Base-by-base conservation (phyloP, 805 yeast genomes). In the Monosporozyma unispora region DNA sequence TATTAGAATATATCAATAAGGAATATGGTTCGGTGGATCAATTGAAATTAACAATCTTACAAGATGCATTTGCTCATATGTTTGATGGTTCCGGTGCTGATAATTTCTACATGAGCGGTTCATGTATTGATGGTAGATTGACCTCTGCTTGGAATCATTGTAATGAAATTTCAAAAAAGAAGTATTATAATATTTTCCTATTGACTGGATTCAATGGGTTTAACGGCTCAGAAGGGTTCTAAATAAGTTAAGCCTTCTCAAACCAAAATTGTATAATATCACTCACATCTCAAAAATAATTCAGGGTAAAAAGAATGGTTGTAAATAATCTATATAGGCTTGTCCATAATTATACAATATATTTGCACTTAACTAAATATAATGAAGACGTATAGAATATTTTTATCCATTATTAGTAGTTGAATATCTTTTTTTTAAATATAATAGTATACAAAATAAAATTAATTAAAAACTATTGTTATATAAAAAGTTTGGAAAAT, bases 81-180 rank as follows among this genome's bases (percentile, higher is more conserved):
- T 70, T 83, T 63, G 88, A 84, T 62, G 90, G 93, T 2, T 81
- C 87, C 9, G 95, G 95, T 45, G 89, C 90, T 9, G 88, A 84
- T 60, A 85, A 85, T 63, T 85, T 82, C 63, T 84, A 81, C 62
- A 84, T 84, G 73, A 87, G 89, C 28, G 95, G 95, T 2, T 80
- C 87, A 2, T 85, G 95, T 67, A 85, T 85, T 46, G 95, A 85
- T 63, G 95, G 93, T 19, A 76, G 90, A 48, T 69, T 85, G 45
- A 85, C 93, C 0, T 78, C 85, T 48, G 87, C 89, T 2, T 86
- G 91, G 87, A 86, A 84, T 58, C 86, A 87, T 75, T 84, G 89
- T 49, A 85, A 84, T 60, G 75, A 76, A 54, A 79, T 85, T 39
- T 68, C 80, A 23, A 81, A 83, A 60, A 84, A 83, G 57, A 73